A percentile compares a stretch with the other conserved stretches of the same genome.
Evolutionary conservation across 108 stramenopile genomes (phyloP).

Genomic region (Nitzschia putrida): DNA sequence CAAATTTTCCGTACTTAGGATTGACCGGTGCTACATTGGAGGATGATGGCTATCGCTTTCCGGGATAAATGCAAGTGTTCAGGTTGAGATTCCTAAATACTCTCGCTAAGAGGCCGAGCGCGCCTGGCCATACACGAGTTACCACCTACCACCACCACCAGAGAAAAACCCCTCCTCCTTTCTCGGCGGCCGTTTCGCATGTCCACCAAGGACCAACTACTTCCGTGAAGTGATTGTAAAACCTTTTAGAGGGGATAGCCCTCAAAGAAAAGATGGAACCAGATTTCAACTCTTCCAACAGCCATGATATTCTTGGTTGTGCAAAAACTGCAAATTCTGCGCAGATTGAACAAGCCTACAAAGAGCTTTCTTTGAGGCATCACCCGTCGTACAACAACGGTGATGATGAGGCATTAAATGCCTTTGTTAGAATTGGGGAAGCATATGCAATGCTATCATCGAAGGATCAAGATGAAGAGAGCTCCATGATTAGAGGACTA

Average conservation of each 20-base stretch:
- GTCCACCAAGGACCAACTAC: background rate
- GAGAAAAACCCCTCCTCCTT: background rate
- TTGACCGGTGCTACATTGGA: background rate
- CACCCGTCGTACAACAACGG: constrained; percentile 2
- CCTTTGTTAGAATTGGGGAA: constrained; percentile 9
- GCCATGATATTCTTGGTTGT: constrained; percentile 15
- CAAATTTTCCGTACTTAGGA: background rate
- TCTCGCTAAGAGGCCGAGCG: background rate
- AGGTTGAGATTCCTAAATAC: background rate
- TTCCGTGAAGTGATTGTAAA: too few relatives aligned
- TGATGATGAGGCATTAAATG: background rate
- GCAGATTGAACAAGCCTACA: constrained; percentile 4
- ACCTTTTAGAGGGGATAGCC: background rate
- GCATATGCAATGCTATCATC: constrained; percentile 2
- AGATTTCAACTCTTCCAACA: constrained; percentile 2
- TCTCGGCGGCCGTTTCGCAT: background rate
- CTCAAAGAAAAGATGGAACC: constrained; percentile 2
- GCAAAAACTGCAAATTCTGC: background rate
- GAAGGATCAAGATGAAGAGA: background rate
- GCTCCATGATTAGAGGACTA: background rate
- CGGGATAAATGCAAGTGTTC: background rate
- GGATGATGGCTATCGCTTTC: background rate
- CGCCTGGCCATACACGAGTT: background rate
- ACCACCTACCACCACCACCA: background rate
- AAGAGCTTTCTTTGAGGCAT: constrained; percentile 8